phyloP scores from a whole-genome alignment of 306 rosid species.

The Trichosanthes truncata region DNA sequence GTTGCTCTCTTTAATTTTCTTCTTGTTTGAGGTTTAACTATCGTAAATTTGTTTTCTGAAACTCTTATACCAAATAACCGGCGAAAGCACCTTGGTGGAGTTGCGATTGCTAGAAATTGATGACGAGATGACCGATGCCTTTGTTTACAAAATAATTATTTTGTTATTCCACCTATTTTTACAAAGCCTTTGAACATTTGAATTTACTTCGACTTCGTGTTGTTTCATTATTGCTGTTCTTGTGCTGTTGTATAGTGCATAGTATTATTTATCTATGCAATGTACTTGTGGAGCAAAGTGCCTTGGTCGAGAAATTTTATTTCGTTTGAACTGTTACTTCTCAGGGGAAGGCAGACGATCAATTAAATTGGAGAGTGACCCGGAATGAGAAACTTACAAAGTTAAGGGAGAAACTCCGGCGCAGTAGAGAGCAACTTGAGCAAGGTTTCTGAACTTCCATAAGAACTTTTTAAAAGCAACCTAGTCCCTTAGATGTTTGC shows the following conservation, averaged over 20 bases:
- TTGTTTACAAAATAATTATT: background rate
- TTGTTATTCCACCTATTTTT: background rate
- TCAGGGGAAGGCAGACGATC: constrained; percentile 90
- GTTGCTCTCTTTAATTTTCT: background rate
- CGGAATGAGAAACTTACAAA: constrained; percentile 68
- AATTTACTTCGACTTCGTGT: background rate
- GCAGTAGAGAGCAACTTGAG: constrained; percentile 41
- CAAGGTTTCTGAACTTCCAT: constrained; percentile 35
- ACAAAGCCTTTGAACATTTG: background rate
- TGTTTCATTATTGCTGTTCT: background rate
- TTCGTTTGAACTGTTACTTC: constrained; percentile 13
- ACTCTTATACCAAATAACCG: background rate
- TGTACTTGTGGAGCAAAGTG: background rate
- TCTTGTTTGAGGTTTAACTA: background rate
- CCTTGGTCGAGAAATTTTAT: background rate
- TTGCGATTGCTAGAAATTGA: background rate
- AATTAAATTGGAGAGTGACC: constrained; percentile 68
- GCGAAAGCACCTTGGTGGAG: background rate
- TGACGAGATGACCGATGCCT: background rate
- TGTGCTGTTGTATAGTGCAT: background rate
- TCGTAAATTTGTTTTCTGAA: background rate
- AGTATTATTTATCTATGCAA: background rate
- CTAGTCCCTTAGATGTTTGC: background rate
- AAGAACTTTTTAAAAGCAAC: constrained; percentile 6
- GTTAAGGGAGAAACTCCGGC: constrained; percentile 62